Evolutionary conservation across 441 rosid genomes (phyloP), one percentile per base, ranked within the genome.

Genomic region (Daphne laureola): DNA sequence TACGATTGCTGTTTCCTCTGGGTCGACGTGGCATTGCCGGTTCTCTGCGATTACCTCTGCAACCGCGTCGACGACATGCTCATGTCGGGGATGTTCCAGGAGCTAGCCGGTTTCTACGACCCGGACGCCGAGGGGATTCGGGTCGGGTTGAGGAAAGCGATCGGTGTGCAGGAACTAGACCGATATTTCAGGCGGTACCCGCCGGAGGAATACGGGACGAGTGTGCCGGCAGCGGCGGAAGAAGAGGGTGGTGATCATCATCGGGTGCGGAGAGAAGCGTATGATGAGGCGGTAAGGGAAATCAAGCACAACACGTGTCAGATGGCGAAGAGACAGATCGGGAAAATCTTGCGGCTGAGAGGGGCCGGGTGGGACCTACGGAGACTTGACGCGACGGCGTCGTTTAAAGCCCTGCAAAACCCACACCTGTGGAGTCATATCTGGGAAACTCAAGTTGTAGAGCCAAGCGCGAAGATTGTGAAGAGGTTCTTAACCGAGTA

Each of bases 11-110:
- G 95, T 52, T 74, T 91, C 41, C 17, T 91, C 14, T 91, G 96
- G 98, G 93, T 91, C 1, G 83, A 91, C 61, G 84, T 83, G 59
- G 65, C 92, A 35, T 73, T 72, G 16, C 67, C 60, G 7, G 73
- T 88, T 18, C 66, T 91, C 0, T 67, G 59, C 63, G 84, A 84
- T 13, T 84, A 86, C 60, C 61, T 91, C 0, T 40, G 71, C 35
- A 65, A 48, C 46, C 65, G 98, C 18, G 98, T 91, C n/a, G 98
- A 91, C 54, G 90, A 86, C 8, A 91, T 91, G 98, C 78, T 91
- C 43, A 80, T 67, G 2, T 66, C 69, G 17, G 98, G 96, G 43
- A 86, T 91, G 96, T 73, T 87, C 41, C 80, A 83, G 18, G 98
- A 90, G 72, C 45, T 90, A 8, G 56, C 64, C 3, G 57, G 60